Conservation (phyloP, 306 rosid species). For the Biancaea sappan region DNA sequence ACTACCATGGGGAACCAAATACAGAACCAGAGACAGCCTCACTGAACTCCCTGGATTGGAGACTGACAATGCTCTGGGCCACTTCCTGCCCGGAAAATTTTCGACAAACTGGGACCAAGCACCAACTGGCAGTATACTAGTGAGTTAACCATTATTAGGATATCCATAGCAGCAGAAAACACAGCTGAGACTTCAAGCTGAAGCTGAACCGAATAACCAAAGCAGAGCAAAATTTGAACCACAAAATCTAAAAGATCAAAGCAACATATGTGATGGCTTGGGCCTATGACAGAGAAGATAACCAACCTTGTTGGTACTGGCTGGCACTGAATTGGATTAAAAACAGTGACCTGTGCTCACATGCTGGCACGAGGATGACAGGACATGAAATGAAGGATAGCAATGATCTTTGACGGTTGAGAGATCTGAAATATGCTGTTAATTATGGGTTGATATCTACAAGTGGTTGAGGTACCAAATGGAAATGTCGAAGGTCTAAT, state of each 20-base stretch:
- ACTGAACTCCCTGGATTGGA: neutral
- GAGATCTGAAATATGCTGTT: neutral
- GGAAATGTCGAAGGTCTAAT: conserved; percentile 9
- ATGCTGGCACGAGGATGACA: neutral
- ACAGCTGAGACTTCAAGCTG: no score
- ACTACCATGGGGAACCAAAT: no score
- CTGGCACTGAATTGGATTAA: neutral
- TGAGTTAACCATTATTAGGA: no score
- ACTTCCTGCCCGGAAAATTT: no score
- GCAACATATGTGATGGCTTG: neutral
- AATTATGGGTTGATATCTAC: neutral
- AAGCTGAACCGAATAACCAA: no score
- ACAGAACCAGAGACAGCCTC: neutral
- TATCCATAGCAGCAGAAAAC: no score
- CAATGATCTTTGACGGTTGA: neutral
- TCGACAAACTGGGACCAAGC: no score
- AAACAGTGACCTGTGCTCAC: neutral
- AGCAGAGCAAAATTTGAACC: neutral
- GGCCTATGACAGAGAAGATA: neutral
- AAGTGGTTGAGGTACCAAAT: neutral
- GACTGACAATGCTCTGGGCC: neutral
- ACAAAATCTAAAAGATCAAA: no score
- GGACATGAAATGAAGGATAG: neutral
- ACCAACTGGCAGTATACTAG: no score
- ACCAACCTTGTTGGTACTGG: neutral